Conservation (phyloP, 2,329 filamentous ascomycete genomes). For the Dichotomopilus funicola region DNA sequence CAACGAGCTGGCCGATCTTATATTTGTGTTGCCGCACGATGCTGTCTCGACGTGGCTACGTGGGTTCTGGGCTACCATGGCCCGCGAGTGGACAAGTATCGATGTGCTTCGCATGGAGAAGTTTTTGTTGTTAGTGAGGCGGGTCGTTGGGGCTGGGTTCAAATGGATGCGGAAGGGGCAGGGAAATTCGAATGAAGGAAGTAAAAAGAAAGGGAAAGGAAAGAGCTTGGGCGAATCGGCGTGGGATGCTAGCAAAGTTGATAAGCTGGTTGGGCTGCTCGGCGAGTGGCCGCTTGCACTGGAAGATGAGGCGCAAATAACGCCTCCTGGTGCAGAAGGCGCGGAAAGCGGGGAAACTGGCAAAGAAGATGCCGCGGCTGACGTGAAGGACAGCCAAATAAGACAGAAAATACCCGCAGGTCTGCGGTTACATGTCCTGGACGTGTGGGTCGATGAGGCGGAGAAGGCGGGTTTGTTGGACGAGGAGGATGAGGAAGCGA, state of each 20-base stretch:
- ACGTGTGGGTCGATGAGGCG: constrained; percentile 88
- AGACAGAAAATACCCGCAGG: constrained; percentile 62
- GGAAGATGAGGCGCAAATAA: constrained; percentile 29
- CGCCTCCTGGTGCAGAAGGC: constrained; percentile 10
- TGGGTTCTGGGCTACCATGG: constrained; percentile 67
- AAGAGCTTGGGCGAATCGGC: background rate
- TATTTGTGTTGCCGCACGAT: constrained; percentile 49
- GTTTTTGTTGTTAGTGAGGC: constrained; percentile 77
- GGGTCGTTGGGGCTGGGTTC: constrained; percentile 69
- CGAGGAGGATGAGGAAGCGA: constrained; percentile 33
- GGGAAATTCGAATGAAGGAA: background rate
- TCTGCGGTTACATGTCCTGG: constrained; percentile 76
- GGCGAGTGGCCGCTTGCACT: constrained; percentile 36
- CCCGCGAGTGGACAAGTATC: constrained; percentile 61
- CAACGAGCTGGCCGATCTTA: constrained; percentile 65
- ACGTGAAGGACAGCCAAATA: constrained; percentile 27
- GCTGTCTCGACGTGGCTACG: constrained; percentile 45
- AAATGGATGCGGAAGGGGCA: constrained; percentile 32
- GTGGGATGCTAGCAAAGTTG: constrained; percentile 23
- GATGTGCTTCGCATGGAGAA: constrained; percentile 83
- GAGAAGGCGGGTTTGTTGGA: constrained; percentile 58
- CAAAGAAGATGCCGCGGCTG: constrained; percentile 18
- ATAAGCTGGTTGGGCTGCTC: constrained; percentile 39
- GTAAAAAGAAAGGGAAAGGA: constrained; percentile 1
- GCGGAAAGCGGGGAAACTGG: too few species aligned